Evolutionary conservation across 345 rosid genomes (phyloP).

Genomic region (Physaria fendleri): DNA sequence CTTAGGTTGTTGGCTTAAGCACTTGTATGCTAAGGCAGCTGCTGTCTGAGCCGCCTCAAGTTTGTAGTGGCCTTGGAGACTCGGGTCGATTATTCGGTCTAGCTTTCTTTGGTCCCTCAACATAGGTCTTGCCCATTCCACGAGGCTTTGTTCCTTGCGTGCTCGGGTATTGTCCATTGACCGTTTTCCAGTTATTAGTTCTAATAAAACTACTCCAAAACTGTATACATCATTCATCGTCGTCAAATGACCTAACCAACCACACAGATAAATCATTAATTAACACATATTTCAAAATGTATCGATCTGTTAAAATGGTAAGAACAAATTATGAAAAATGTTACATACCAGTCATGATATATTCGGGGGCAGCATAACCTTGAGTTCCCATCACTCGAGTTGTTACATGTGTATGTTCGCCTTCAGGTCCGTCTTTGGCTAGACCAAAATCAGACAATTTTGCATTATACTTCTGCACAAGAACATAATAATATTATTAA

Average conservation of each 20-base stretch:
- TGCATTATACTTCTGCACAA: slow-evolving; percentile 40
- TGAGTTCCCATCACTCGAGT: slow-evolving; percentile 57
- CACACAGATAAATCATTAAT: background rate
- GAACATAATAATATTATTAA: too few relatives aligned
- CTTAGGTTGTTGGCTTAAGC: slow-evolving; percentile 60
- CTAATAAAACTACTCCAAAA: slow-evolving; percentile 70
- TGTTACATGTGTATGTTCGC: slow-evolving; percentile 45
- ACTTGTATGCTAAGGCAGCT: slow-evolving; percentile 47
- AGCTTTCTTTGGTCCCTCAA: slow-evolving; percentile 49
- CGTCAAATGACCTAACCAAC: slow-evolving; percentile 79
- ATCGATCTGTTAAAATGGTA: background rate
- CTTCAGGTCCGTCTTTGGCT: slow-evolving; percentile 57
- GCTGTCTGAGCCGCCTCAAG: slow-evolving; percentile 47
- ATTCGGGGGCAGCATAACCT: slow-evolving; percentile 57
- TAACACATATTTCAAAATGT: background rate
- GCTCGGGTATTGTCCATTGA: slow-evolving; percentile 50
- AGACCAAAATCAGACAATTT: slow-evolving; percentile 52
- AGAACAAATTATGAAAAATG: background rate
- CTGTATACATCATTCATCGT: slow-evolving; percentile 67
- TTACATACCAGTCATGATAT: slow-evolving; percentile 49
- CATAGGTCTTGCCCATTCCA: slow-evolving; percentile 58
- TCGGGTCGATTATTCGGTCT: slow-evolving; percentile 46
- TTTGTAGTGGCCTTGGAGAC: slow-evolving; percentile 57
- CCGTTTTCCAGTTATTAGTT: slow-evolving; percentile 52
- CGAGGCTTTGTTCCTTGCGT: slow-evolving; percentile 46